These are phyloP conservation scores for Mucor piriformis DNA, from an alignment of 371 early-diverging fungal species.

Conservation along the genomic window DNA sequence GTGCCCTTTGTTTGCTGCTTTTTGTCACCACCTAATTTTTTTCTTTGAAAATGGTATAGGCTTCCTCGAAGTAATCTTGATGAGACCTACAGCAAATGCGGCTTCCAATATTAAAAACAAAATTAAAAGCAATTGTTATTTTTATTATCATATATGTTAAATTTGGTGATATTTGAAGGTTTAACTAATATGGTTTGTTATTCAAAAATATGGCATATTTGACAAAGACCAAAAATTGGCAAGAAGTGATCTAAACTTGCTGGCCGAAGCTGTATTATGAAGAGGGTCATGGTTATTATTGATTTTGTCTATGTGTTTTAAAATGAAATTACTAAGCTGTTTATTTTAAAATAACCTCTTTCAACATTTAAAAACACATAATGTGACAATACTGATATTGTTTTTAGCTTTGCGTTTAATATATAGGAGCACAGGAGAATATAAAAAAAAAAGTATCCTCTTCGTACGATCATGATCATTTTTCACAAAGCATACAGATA, in stretches of 20 bases:
- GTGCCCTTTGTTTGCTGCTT: constrained; percentile 22
- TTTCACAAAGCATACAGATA: too few species aligned
- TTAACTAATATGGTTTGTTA: too few species aligned
- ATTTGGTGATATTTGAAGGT: constrained; percentile 9
- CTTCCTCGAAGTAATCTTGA: constrained; percentile 23
- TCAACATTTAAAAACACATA: constrained; percentile 4
- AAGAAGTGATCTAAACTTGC: constrained; percentile 5
- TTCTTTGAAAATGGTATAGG: constrained; percentile 19
- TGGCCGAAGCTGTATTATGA: constrained; percentile 11
- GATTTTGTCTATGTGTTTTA: constrained; percentile 2
- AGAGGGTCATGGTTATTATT: constrained; percentile 12
- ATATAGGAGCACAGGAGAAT: too few species aligned
- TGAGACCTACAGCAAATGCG: too few species aligned
- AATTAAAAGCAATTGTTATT: too few species aligned
- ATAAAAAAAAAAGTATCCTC: too few species aligned
- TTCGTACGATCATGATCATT: too few species aligned
- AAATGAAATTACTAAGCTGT: constrained; percentile 10
- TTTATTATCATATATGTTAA: constrained; percentile 8
- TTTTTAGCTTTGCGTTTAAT: too few species aligned
- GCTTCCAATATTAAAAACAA: too few species aligned
- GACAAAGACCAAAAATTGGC: constrained; percentile 12
- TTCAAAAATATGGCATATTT: neutral
- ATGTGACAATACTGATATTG: constrained; percentile 9
- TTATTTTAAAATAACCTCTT: constrained; percentile 7
- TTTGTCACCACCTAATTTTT: constrained; percentile 19